Percentiles rank a stretch among this genome's conserved stretches.
Conservation (phyloP, 805 yeast genomes). For the Yarrowia deformans region DNA sequence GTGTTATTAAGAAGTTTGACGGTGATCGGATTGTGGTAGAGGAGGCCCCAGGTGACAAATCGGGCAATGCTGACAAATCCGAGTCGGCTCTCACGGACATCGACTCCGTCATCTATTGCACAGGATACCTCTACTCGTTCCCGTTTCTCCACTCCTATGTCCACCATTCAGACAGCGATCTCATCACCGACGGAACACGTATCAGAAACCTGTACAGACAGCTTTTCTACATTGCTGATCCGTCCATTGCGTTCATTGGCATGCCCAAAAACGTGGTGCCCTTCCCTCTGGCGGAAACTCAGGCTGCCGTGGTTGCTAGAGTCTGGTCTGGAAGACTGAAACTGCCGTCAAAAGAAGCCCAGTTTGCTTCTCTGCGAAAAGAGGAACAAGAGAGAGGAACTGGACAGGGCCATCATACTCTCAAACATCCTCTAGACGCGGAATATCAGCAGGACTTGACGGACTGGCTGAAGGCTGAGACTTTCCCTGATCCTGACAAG, state of each 20-base stretch:
- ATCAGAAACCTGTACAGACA: constrained; percentile 53
- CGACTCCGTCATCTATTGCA: constrained; percentile 70
- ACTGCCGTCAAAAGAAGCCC: constrained; percentile 59
- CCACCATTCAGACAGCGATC: constrained; percentile 43
- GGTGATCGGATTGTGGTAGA: neutral
- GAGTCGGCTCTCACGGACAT: constrained; percentile 58
- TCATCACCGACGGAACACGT: constrained; percentile 57
- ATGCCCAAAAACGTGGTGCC: constrained; percentile 51
- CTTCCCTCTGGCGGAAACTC: constrained; percentile 57
- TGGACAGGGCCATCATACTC: constrained; percentile 59
- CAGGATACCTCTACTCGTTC: constrained; percentile 73
- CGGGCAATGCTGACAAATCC: constrained; percentile 43
- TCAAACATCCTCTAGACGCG: constrained; percentile 65
- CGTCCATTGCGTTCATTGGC: constrained; percentile 69
- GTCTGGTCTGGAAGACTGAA: constrained; percentile 63
- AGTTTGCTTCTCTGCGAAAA: constrained; percentile 55
- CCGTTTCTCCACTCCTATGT: constrained; percentile 61
- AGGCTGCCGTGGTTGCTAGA: constrained; percentile 69
- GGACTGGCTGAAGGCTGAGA: constrained; percentile 14
- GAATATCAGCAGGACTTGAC: constrained; percentile 52
- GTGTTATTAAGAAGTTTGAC: neutral
- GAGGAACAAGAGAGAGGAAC: constrained; percentile 57
- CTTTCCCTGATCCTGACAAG: constrained; percentile 5
- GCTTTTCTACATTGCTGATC: constrained; percentile 61
- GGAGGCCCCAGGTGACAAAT: constrained; percentile 49